Evolutionary conservation across 2,329 filamentous ascomycete genomes (phyloP).

Genomic region (Alternaria arborescens): DNA sequence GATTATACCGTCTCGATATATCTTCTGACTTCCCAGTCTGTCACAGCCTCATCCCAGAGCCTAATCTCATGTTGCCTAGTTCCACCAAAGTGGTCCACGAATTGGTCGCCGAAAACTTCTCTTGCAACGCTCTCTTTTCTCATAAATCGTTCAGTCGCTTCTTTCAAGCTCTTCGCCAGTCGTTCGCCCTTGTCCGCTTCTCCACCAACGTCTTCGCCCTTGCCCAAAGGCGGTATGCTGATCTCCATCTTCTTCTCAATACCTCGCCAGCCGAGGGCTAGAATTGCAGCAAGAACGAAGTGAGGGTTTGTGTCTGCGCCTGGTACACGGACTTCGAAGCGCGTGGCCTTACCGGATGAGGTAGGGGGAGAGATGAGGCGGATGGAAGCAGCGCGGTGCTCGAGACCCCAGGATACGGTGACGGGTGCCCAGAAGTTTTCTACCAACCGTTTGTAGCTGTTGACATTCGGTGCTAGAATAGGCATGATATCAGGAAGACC

Average conservation of each 20-base stretch:
- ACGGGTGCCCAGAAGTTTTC: constrained; percentile 99
- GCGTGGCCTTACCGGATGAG: constrained; percentile 81
- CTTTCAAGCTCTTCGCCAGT: constrained; percentile 83
- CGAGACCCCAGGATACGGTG: constrained; percentile 94
- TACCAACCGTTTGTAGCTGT: constrained; percentile 97
- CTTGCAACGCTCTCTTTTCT: constrained; percentile 83
- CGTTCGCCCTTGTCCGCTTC: constrained; percentile 74
- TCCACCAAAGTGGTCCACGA: constrained; percentile 94
- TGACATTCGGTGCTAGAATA: constrained; percentile 89
- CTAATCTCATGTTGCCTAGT: constrained; percentile 90
- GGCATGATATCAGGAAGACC: constrained; percentile 97
- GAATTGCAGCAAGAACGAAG: constrained; percentile 83
- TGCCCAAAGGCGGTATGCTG: constrained; percentile 80
- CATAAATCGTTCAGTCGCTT: constrained; percentile 83
- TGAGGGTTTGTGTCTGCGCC: constrained; percentile 95
- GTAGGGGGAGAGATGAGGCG: constrained; percentile 90
- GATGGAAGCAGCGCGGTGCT: constrained; percentile 92
- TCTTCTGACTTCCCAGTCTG: constrained; percentile 79
- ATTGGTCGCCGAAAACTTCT: constrained; percentile 91
- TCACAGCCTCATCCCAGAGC: constrained; percentile 94
- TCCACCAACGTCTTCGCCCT: constrained; percentile 82
- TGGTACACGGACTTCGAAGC: constrained; percentile 90
- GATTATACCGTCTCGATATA: constrained; percentile 49
- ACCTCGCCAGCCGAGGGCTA: constrained; percentile 89
- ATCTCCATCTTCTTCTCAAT: constrained; percentile 92